These are phyloP conservation scores for Syzygium jambos DNA, from an alignment of 345 rosid genomes.

Conservation along the genomic window DNA sequence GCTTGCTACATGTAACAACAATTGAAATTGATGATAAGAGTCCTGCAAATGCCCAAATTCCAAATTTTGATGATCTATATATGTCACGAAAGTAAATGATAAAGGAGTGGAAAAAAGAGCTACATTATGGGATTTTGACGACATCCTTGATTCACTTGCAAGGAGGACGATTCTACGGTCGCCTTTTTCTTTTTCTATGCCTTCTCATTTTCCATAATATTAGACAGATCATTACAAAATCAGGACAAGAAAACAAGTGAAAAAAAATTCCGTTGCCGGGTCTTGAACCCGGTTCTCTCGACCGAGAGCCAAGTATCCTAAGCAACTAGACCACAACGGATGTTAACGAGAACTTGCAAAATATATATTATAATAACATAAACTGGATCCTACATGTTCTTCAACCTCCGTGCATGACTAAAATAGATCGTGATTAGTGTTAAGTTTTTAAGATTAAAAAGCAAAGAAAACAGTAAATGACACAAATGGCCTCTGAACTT, in stretches of 20 bases:
- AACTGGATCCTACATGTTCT: neutral
- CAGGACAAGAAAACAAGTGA: neutral
- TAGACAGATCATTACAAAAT: neutral
- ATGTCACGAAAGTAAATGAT: neutral
- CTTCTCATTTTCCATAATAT: neutral
- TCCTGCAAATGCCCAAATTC: neutral
- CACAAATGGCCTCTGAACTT: too few species aligned
- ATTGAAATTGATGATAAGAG: neutral
- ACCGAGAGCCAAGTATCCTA: constrained; percentile 43
- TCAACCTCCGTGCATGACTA: neutral
- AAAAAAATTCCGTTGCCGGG: constrained; percentile 19
- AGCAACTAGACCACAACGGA: constrained; percentile 43
- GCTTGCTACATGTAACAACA: neutral
- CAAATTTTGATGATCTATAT: neutral
- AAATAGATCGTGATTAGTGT: neutral
- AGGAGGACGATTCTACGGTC: neutral
- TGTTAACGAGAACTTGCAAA: accelerated
- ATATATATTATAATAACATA: accelerated
- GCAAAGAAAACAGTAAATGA: neutral
- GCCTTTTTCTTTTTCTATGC: neutral
- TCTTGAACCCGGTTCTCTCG: constrained; percentile 33
- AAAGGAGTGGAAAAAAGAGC: neutral
- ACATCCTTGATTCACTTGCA: neutral
- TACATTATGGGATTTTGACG: neutral
- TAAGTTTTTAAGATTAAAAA: neutral